Base-by-base conservation (phyloP, 352 stramenopile species). In the Phytopythium oedochilum region DNA sequence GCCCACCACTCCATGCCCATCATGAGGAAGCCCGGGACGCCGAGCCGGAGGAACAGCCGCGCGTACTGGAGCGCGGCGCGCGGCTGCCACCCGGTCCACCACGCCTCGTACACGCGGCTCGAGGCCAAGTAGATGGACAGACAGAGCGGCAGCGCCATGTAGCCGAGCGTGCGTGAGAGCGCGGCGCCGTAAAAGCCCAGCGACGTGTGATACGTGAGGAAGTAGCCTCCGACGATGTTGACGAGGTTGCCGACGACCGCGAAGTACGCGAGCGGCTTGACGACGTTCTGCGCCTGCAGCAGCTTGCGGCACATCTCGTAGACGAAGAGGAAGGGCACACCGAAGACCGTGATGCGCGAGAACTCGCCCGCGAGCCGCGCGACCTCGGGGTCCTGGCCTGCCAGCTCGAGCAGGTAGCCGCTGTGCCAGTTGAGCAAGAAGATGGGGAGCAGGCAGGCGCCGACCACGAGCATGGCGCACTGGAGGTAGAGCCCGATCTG, bases 231-330 rank as follows among this genome's bases (percentile, higher is more conserved):
- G 4, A 65, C 54, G 17, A 92, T 55, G 66, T 96, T 93, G 50
- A 96, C 75, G 8, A 93, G 11, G 40, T 93, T 91, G 59, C 75
- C 81, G 26, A 87, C 34, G 9, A 92, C 59, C 4, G 82, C 79
- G 44, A 93, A 86, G 42, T 81, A 76, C 34, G 95, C 75, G 81
- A 96, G 90, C 2, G 89, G 89, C 22, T 65, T 40, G 17, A 93
- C 77, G 52, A 96, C 71, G 44, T 95, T 95, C 61, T 93, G 78
- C 26, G 88, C 82, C 64, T 96, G 84, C 25, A 88, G 75, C 2
- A 96, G 55, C 59, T 96, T 96, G 53, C 86, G 78, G 47, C 95
- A 54, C 45, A 96, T 59, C 68, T 97, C 86, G 60, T 96, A 97
- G 0, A 82, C 59, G 53, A 81, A 96, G 29, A 94, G 57, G 50